Evolutionary conservation across 2,329 filamentous ascomycete genomes (phyloP).

Genomic region (Emmonsiellopsis sp.): DNA sequence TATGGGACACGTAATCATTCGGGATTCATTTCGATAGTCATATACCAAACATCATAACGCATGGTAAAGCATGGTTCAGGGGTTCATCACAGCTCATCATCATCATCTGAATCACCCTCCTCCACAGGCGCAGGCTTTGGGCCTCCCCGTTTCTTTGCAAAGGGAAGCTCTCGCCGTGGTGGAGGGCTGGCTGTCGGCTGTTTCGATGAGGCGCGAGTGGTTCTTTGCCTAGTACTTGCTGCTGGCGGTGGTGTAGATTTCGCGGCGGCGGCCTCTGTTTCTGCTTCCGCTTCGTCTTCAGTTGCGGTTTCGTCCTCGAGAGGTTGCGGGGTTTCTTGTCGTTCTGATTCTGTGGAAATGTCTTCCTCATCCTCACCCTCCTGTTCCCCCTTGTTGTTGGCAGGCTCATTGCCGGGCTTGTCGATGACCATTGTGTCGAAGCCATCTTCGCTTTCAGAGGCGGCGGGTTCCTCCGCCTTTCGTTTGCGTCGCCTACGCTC

Average conservation of each 20-base stretch:
- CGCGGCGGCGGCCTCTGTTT: not conserved
- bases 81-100: conserved; percentile 29
- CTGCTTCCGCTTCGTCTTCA: conserved; percentile 18
- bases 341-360: conserved; percentile 15
- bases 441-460: conserved; percentile 21
- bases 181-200: conserved; percentile 19
- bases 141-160: conserved; percentile 18
- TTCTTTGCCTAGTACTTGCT: not conserved
- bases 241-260: not conserved
- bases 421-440: conserved; percentile 31
- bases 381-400: not conserved
- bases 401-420: conserved; percentile 5
- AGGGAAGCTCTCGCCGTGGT: conserved; percentile 34
- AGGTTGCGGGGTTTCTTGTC: conserved; percentile 21
- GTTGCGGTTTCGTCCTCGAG: conserved; percentile 25
- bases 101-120: conserved; percentile 24
- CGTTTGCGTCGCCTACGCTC: conserved; percentile 16
- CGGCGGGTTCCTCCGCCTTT: conserved; percentile 12
- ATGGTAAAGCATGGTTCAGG: too few relatives aligned
- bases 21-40: too few relatives aligned
- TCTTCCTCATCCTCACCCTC: conserved; percentile 8
- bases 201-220: not conserved
- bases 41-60: too few relatives aligned
- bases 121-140: conserved; percentile 4
- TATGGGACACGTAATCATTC: too few relatives aligned